Evolutionary conservation across 2,329 filamentous ascomycete species (phyloP).

Genomic region (Sporothrix pseudoabietina): DNA sequence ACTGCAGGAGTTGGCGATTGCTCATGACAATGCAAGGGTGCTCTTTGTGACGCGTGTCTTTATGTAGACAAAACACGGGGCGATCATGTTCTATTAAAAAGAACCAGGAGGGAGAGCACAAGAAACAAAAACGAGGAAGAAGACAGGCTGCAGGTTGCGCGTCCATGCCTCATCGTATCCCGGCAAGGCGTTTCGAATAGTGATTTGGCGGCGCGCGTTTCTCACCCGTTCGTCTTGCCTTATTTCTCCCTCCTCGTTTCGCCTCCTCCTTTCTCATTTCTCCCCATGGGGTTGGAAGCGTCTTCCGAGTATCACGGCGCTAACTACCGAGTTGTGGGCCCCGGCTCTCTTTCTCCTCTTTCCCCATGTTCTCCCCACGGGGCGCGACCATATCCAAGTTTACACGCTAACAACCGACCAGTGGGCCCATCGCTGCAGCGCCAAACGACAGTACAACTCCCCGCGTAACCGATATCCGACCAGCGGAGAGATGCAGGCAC

Average conservation of each 20-base stretch:
- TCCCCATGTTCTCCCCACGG: background rate
- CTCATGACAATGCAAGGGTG: background rate
- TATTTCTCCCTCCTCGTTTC: background rate
- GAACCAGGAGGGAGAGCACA: background rate
- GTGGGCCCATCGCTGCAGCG: background rate
- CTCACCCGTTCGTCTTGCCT: background rate
- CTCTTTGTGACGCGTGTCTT: background rate
- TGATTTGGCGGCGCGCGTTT: too few species aligned
- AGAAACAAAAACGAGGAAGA: background rate
- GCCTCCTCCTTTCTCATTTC: background rate
- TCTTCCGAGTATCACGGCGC: slow-evolving; percentile 2
- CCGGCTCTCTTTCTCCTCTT: background rate
- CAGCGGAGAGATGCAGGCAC: background rate
- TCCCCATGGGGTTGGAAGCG: slow-evolving; percentile 22
- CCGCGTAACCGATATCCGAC: slow-evolving; percentile 21
- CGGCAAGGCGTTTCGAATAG: background rate
- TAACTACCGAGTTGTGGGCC: slow-evolving; percentile 24
- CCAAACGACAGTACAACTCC: background rate
- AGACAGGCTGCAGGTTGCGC: background rate
- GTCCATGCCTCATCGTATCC: background rate
- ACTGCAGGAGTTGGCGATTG: background rate
- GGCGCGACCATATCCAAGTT: background rate
- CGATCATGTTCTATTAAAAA: slow-evolving; percentile 8
- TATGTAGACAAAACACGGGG: background rate
- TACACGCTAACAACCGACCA: background rate